These are phyloP conservation scores for Verticillium albo-atrum DNA, from an alignment of 2,329 filamentous ascomycete genomes.

Conservation along the genomic window DNA sequence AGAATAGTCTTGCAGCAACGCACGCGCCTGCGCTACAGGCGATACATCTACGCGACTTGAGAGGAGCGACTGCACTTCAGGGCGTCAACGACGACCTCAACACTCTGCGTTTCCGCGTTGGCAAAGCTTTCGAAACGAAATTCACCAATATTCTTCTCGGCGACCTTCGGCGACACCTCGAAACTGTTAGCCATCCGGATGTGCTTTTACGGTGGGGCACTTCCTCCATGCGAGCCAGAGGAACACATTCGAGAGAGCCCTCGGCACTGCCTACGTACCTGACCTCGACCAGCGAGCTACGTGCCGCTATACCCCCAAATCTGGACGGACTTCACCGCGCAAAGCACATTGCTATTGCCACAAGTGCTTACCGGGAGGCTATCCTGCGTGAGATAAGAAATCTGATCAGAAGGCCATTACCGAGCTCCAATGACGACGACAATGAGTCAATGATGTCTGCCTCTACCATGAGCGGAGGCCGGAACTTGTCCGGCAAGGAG, in stretches of 20 bases:
- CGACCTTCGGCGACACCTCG: conserved; percentile 77
- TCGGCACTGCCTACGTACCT: conserved; percentile 77
- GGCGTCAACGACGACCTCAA: conserved; percentile 74
- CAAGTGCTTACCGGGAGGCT: conserved; percentile 78
- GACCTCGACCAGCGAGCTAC: conserved; percentile 64
- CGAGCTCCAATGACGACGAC: conserved; percentile 92
- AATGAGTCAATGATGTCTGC: conserved; percentile 83
- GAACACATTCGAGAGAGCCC: conserved; percentile 60
- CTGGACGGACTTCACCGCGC: conserved; percentile 78
- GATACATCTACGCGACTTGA: conserved; percentile 60
- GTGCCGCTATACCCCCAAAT: conserved; percentile 63
- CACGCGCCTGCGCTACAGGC: conserved; percentile 17
- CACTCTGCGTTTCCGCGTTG: conserved; percentile 73
- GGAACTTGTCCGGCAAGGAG: conserved; percentile 72
- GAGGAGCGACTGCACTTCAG: conserved; percentile 72
- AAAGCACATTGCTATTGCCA: conserved; percentile 73
- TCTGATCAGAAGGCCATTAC: conserved; percentile 78
- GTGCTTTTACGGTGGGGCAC: conserved; percentile 83
- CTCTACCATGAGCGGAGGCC: conserved; percentile 68
- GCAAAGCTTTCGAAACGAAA: conserved; percentile 77
- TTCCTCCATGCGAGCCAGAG: conserved; percentile 68
- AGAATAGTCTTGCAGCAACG: conserved; percentile 19
- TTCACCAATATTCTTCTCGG: conserved; percentile 74
- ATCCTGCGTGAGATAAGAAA: conserved; percentile 82
- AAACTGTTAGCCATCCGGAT: conserved; percentile 63